phyloP scores from a whole-genome alignment of 2,329 filamentous ascomycete species.

The Scorias spongiosa region DNA sequence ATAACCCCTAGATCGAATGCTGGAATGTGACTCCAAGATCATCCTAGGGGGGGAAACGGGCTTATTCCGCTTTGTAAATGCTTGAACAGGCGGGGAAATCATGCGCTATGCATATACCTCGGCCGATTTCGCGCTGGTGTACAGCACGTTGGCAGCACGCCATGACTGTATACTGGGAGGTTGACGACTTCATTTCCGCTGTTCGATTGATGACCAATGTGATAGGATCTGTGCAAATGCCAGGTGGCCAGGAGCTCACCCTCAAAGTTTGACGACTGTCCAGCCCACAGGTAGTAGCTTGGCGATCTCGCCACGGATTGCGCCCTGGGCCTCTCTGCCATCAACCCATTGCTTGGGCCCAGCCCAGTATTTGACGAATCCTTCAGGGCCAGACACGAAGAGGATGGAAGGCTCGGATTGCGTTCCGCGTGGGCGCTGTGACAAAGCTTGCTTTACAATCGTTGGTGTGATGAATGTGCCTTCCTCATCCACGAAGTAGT shows the following conservation, averaged over 20 bases:
- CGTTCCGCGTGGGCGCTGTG: conserved; percentile 11
- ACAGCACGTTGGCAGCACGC: too few species aligned
- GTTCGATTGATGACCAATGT: too few species aligned
- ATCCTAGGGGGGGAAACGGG: too few species aligned
- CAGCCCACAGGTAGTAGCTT: conserved; percentile 43
- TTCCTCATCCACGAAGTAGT: conserved; percentile 75
- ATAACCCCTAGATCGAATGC: too few species aligned
- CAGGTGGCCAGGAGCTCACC: background rate
- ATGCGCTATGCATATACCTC: too few species aligned
- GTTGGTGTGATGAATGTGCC: conserved; percentile 42
- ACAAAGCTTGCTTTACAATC: conserved; percentile 19
- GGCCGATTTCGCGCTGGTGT: too few species aligned
- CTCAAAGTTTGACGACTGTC: conserved; percentile 43
- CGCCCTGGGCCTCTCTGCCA: conserved; percentile 60
- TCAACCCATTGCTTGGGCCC: conserved; percentile 64
- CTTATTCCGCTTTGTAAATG: too few species aligned
- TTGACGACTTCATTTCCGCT: too few species aligned
- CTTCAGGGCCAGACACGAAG: conserved; percentile 77
- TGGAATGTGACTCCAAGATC: too few species aligned
- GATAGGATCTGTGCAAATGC: too few species aligned
- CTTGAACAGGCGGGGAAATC: too few species aligned
- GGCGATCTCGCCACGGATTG: conserved; percentile 52
- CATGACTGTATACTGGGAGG: too few species aligned
- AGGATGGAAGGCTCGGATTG: conserved; percentile 33
- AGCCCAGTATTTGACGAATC: conserved; percentile 69